phyloP scores from a whole-genome alignment of 2,329 filamentous ascomycete species.

The Cryphonectria parasitica region DNA sequence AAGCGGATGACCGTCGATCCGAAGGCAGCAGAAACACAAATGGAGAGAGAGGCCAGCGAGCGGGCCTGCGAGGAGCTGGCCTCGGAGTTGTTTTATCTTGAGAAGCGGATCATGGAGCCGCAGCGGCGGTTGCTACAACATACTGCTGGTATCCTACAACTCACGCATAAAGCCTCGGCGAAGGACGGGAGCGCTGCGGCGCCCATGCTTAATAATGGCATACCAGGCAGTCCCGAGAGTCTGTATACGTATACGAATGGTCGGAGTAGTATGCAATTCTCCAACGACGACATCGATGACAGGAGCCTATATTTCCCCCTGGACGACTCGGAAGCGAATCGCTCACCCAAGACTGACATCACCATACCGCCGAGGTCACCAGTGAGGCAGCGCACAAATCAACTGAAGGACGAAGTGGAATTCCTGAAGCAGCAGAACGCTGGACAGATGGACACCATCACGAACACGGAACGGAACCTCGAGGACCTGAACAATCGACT shows the following conservation, averaged over 20 bases:
- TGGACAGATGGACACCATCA: constrained; percentile 55
- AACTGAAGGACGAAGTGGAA: constrained; percentile 50
- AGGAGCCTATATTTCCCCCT: constrained; percentile 72
- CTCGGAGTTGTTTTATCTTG: constrained; percentile 76
- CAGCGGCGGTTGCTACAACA: constrained; percentile 82
- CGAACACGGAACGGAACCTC: constrained; percentile 66
- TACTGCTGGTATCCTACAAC: constrained; percentile 87
- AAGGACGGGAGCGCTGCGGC: constrained; percentile 56
- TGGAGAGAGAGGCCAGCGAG: constrained; percentile 74
- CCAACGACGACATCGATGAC: constrained; percentile 72
- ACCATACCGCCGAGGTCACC: constrained; percentile 64
- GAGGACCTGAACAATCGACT: constrained; percentile 62
- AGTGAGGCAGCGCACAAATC: constrained; percentile 55
- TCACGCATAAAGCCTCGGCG: constrained; percentile 79
- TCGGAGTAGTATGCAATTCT: constrained; percentile 60
- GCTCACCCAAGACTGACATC: constrained; percentile 49
- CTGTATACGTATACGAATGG: constrained; percentile 70
- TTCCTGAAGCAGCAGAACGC: constrained; percentile 41
- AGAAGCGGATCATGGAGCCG: constrained; percentile 75
- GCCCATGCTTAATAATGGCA: constrained; percentile 56
- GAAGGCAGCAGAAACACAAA: constrained; percentile 65
- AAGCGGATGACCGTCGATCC: constrained; percentile 53
- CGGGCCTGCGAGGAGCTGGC: constrained; percentile 86
- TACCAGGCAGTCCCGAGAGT: constrained; percentile 77
- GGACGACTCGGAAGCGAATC: constrained; percentile 62